phyloP scores from a whole-genome alignment of 2,329 filamentous ascomycete species.

The Ophiostoma piceae region DNA sequence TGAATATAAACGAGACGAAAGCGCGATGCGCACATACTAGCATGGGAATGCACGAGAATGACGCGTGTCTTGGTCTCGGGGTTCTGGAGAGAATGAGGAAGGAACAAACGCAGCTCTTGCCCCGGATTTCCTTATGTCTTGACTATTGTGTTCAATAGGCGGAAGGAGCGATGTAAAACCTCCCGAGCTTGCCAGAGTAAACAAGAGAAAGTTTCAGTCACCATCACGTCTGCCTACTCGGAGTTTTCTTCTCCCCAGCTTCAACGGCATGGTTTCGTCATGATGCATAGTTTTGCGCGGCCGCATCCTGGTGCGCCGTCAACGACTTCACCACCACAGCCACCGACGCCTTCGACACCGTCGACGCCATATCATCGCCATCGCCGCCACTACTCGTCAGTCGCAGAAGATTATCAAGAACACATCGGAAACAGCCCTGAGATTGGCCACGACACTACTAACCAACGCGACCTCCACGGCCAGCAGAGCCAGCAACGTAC shows the following conservation, averaged over 20 bases:
- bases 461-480: not conserved
- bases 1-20: not conserved
- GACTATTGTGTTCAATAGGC: not conserved
- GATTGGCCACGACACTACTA: not conserved
- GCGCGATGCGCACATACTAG: not conserved
- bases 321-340: not conserved
- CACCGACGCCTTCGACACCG: not conserved
- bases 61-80: slow-evolving; percentile 1
- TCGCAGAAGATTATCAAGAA: slow-evolving; percentile 11
- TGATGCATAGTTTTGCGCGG: not conserved
- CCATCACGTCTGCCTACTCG: not conserved
- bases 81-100: not conserved
- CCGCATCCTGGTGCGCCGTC: not conserved
- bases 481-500: not conserved
- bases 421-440: slow-evolving; percentile 12
- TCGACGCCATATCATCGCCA: slow-evolving; percentile 12
- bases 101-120: not conserved
- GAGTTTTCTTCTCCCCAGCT: not conserved
- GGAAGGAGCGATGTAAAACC: slow-evolving; percentile 5
- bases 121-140: not conserved
- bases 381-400: slow-evolving; percentile 20
- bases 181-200: not conserved
- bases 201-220: not conserved
- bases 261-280: not conserved
- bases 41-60: not conserved